These are phyloP conservation scores for Polygonum aviculare DNA, from an alignment of 148 eudicot genomes.

Conservation along the genomic window DNA sequence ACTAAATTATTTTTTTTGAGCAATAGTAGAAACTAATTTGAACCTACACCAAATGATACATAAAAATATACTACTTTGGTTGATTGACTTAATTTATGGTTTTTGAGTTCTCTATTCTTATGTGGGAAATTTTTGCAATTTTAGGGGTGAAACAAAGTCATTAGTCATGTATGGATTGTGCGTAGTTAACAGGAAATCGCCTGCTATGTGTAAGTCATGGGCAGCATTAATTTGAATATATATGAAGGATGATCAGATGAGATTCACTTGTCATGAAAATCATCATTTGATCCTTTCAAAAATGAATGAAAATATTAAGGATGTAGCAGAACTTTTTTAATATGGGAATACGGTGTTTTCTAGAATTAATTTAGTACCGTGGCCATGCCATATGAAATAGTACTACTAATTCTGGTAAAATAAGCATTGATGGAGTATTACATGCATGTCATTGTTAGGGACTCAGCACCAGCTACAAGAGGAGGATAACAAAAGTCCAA, in stretches of 20 bases:
- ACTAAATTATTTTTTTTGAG: too few species aligned
- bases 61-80: too few species aligned
- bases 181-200: background rate
- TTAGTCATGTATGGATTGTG: background rate
- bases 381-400: too few species aligned
- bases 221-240: background rate
- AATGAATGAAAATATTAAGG: too few species aligned
- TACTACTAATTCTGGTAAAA: background rate
- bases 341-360: too few species aligned
- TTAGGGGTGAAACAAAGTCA: background rate
- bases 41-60: too few species aligned
- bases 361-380: too few species aligned
- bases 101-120: background rate
- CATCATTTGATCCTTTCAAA: background rate
- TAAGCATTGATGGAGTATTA: background rate
- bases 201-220: background rate
- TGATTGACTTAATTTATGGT: background rate
- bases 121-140: background rate
- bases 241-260: background rate
- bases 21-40: too few species aligned
- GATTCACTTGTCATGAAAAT: background rate
- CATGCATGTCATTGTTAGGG: too few species aligned
- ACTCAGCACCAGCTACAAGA: too few species aligned
- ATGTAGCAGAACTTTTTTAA: too few species aligned
- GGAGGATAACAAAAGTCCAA: too few species aligned